A percentile compares a stretch with the other conserved stretches of the same genome.
phyloP scores from a whole-genome alignment of 2,329 filamentous ascomycete species.

The Sporothrix variecibatus region DNA sequence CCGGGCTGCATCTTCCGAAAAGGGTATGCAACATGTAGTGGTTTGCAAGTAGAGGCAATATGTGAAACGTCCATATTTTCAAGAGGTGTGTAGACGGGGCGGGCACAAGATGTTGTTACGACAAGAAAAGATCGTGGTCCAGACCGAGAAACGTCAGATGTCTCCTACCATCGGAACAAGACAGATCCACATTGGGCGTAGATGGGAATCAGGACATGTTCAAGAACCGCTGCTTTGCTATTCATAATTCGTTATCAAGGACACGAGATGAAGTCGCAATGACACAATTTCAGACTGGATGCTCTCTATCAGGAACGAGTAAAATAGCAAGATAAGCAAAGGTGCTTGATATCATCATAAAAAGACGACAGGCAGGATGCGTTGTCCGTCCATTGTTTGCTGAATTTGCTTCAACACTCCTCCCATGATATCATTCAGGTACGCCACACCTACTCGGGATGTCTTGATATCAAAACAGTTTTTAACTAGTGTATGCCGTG shows the following conservation, averaged over 20 bases:
- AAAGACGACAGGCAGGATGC: neutral
- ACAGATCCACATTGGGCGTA: neutral
- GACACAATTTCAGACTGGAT: neutral
- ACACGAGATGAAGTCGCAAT: neutral
- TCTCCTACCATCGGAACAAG: neutral
- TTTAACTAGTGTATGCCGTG: neutral
- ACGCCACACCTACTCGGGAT: neutral
- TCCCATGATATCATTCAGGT: neutral
- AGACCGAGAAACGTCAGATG: neutral
- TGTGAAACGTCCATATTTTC: neutral
- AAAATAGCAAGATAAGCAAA: neutral
- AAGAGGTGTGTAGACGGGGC: neutral
- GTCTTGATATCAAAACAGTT: neutral
- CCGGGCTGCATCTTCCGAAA: slow-evolving; percentile 2
- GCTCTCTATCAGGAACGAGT: neutral
- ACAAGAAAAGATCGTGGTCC: neutral
- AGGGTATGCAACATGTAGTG: neutral
- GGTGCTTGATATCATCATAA: neutral
- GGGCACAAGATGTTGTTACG: neutral
- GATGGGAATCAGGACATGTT: neutral
- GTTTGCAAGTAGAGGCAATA: neutral
- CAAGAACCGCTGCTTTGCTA: neutral
- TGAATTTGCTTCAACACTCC: too few species aligned
- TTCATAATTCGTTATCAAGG: neutral
- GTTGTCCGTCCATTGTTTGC: neutral